Conservation (phyloP, 768 basidiomycete species). For the Leccinellum luteum region DNA sequence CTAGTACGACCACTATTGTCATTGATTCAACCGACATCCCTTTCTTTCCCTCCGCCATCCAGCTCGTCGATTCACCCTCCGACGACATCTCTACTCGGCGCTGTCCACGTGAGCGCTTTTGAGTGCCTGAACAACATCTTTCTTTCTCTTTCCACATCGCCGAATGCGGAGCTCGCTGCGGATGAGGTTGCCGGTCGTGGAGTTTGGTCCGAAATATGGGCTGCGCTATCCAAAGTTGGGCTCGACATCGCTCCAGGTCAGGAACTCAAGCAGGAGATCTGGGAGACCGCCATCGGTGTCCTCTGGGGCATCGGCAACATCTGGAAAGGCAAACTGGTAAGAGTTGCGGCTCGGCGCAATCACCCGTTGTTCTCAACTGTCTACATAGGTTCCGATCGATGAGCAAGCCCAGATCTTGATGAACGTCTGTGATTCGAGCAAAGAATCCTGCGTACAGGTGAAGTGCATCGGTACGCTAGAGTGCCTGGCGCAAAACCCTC, state of each 20-base stretch:
- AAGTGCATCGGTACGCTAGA: constrained; percentile 86
- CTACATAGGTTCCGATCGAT: constrained; percentile 49
- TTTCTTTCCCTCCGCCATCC: constrained; percentile 79
- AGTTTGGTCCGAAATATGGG: constrained; percentile 70
- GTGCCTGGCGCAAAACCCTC: constrained; percentile 70
- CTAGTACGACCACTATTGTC: constrained; percentile 68
- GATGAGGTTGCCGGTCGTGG: constrained; percentile 48
- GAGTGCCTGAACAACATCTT: constrained; percentile 92
- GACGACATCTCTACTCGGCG: constrained; percentile 79
- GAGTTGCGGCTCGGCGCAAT: constrained; percentile 9
- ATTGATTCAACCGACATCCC: constrained; percentile 68
- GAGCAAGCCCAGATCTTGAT: constrained; percentile 63
- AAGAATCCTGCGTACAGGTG: constrained; percentile 32
- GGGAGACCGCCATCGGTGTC: constrained; percentile 78
- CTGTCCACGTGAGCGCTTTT: constrained; percentile 80
- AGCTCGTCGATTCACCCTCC: constrained; percentile 79
- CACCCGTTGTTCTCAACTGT: constrained; percentile 6
- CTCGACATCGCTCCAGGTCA: constrained; percentile 59
- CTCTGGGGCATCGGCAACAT: constrained; percentile 85
- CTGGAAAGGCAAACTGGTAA: constrained; percentile 67
- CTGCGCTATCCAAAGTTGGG: constrained; percentile 56
- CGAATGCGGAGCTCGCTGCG: constrained; percentile 39
- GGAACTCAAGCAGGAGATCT: constrained; percentile 69
- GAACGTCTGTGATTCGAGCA: constrained; percentile 53
- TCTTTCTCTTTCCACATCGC: constrained; percentile 59